Percentiles rank a stretch among this genome's conserved stretches.
Evolutionary conservation across 2,329 filamentous ascomycete species (phyloP).

Genomic region (Aspergillus sp.): DNA sequence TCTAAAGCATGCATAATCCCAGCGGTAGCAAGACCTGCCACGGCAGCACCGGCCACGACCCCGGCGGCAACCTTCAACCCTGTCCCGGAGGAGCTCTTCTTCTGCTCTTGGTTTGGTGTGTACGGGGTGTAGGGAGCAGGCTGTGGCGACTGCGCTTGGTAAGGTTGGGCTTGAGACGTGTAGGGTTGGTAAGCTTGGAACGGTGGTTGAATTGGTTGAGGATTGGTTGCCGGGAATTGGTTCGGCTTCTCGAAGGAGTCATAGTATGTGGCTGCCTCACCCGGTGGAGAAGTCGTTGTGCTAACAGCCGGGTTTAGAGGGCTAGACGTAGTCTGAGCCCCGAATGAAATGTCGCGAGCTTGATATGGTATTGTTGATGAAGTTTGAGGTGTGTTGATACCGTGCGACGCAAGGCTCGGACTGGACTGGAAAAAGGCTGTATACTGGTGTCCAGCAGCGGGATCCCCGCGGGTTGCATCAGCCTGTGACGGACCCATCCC

Average conservation of each 20-base stretch:
- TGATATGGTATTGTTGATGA: too few species aligned
- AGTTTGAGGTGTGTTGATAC: too few species aligned
- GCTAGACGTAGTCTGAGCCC: too few species aligned
- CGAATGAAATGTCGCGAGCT: too few species aligned
- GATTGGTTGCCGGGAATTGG: neutral
- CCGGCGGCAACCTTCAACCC: neutral
- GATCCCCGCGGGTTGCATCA: neutral
- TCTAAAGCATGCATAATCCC: neutral
- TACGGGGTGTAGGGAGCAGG: neutral
- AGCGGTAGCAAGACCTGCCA: neutral
- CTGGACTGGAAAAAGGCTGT: neutral
- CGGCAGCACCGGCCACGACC: neutral
- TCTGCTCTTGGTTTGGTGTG: neutral
- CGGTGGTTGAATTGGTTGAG: neutral
- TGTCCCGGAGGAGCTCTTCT: neutral
- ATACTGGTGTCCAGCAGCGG: neutral
- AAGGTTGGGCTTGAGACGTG: neutral
- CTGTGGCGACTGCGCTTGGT: neutral
- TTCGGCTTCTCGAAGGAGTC: neutral
- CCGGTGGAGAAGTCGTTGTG: too few species aligned
- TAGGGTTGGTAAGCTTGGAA: neutral
- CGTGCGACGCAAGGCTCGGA: too few species aligned
- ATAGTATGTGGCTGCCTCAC: neutral
- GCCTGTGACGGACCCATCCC: neutral
- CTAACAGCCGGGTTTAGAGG: too few species aligned